Base-by-base conservation (phyloP, 208 protist species). In the Trypanosoma conorhini region DNA sequence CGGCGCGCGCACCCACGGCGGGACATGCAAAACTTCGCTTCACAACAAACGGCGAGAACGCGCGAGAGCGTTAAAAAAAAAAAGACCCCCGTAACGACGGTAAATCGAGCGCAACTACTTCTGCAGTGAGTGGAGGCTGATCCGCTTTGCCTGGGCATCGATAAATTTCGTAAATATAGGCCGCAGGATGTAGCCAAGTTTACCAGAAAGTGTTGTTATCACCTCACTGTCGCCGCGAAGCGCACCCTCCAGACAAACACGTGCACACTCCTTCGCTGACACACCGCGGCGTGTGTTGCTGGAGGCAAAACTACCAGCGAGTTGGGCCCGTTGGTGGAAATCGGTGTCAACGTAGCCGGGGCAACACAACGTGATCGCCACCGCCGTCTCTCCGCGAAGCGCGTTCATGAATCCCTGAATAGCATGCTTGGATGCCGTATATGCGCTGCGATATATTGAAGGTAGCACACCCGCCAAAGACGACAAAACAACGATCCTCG, bases 341-440 rank as follows among this genome's bases (percentile, higher is more conserved):
- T 87, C 86, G 1, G 90, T 96, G 61, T 96, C 84, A 13, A 96
- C 86, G 76, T 93, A 96, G 22, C 85, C 85, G 0, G 90, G 90
- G 72, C 90, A 96, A 75, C 83, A 92, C 33, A 93, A 59, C 38
- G 87, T 93, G 57, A 96, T 91, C 22, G 62, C 54, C 50, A 96
- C 85, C 8, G 44, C 62, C 44, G 80, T 89, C 72, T 96, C 90
- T 0, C 88, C 87, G 19, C 90, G 87, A 22, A 96, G 67, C 26
- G 90, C 86, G 72, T 93, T 96, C 75, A 92, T 89, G 66, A 93
- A 96, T 42, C 90, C 90, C 68, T 96, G 90, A 51, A 96, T 83
- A 7, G 90, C 90, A 67, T 93, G 88, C 80, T 96, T 96, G 15
- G 87, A 90, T 12, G 86, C 87, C 15, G 87, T 92, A 72, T 96